Evolutionary conservation across 2,329 filamentous ascomycete genomes (phyloP), one percentile per base, ranked within the genome.

Genomic region (Fusarium nisikadoi): DNA sequence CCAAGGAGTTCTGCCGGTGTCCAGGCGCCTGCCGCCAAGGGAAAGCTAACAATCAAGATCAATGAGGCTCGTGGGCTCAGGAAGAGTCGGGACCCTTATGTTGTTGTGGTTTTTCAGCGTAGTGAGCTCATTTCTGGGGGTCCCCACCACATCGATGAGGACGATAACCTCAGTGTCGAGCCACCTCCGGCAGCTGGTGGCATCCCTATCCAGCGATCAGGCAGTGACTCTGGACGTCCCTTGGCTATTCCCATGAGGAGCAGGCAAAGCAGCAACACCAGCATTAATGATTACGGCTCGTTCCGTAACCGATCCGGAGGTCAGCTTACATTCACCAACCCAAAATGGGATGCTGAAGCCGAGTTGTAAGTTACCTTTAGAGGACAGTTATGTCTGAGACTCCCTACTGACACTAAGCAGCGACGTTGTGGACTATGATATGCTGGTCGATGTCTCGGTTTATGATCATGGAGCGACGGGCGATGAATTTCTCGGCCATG

Each of bases 171-270:
- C 29, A 78, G 76, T 42, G 77, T 81, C 39, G 79, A 82, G n/a
- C 89, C 87, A 73, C 87, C 84, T 75, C 85, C 76, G 50, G 60
- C 46, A 25, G 39, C 75, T 54, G 87, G 88, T 39, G 87, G 88
- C 33, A 86, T 91, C 62, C 84, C 89, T 1, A 91, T 92, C 65
- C 88, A 90, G 76, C 88, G 92, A 63, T 90, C 92, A 70, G 92
- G 91, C 64, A 96, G 93, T 79, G 94, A 97, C 76, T 92, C 92
- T 35, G 93, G 94, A 33, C 89, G 92, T 57, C 80, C 94, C 20
- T 95, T 98, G 91, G 94, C 94, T 36, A 98, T 99, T 73, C 96
- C 96, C 4, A 98, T 98, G 94, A 92, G 92, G 77, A 98, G 95
- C 81, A 91, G 96, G 61, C 96, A 98, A 80, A 98, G 95, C 83